A percentile compares a stretch with the other conserved stretches of the same genome.
phyloP scores from a whole-genome alignment of 2,329 filamentous ascomycete species.

The Coniosporium tulheliwenetii region DNA sequence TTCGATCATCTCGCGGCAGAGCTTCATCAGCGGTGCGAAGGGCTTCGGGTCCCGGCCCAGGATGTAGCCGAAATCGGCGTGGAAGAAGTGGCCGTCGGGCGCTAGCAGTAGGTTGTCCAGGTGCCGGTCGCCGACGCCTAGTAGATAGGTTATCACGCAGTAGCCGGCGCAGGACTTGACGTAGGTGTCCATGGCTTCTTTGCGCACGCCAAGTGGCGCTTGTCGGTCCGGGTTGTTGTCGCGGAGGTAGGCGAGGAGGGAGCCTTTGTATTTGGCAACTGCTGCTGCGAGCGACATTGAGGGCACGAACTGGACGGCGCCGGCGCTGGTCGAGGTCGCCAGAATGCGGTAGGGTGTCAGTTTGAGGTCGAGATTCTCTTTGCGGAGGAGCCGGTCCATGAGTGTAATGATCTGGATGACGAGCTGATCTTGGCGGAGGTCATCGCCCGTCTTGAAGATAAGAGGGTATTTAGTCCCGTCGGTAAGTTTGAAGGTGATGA shows the following conservation, averaged over 20 bases:
- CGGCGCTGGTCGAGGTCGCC: constrained; percentile 76
- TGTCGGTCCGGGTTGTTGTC: constrained; percentile 77
- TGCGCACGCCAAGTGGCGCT: constrained; percentile 71
- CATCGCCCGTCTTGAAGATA: constrained; percentile 94
- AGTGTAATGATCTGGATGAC: constrained; percentile 96
- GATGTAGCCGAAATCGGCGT: constrained; percentile 97
- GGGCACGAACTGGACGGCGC: constrained; percentile 85
- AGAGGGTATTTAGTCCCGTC: constrained; percentile 71
- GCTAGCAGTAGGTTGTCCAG: constrained; percentile 87
- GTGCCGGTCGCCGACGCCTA: constrained; percentile 91
- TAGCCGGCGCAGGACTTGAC: constrained; percentile 94
- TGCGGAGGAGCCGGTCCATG: constrained; percentile 90
- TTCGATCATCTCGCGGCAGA: constrained; percentile 96
- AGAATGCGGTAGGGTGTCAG: constrained; percentile 93
- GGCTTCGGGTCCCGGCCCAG: constrained; percentile 93
- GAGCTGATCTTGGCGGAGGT: constrained; percentile 89
- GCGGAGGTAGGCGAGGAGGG: constrained; percentile 65
- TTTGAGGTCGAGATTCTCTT: constrained; percentile 92
- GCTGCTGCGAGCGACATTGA: constrained; percentile 75
- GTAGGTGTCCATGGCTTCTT: constrained; percentile 88
- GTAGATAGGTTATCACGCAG: constrained; percentile 94
- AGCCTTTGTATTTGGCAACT: constrained; percentile 66
- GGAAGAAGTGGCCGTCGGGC: constrained; percentile 89
- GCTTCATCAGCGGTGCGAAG: constrained; percentile 92
- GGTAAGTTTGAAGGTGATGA: constrained; percentile 75